phyloP scores from a whole-genome alignment of 768 basidiomycete genomes.

The Leccinum disarticulatum region DNA sequence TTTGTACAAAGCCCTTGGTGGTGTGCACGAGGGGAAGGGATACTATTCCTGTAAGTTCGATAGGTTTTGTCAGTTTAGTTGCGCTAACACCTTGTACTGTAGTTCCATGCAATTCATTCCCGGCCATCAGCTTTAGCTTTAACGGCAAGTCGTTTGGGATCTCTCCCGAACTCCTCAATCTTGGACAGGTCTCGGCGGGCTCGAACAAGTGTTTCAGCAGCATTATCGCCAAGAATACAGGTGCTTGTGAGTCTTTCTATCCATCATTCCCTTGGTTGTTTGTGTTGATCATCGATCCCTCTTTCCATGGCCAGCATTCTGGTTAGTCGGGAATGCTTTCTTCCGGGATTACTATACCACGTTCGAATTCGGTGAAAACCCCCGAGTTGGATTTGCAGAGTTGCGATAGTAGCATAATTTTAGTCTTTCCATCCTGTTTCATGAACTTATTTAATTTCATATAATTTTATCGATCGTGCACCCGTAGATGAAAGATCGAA shows the following conservation, averaged over 20 bases:
- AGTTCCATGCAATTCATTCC: not conserved
- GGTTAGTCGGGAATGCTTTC: not conserved
- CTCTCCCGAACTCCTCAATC: not conserved
- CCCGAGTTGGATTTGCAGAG: not conserved
- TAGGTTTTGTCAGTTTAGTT: not conserved
- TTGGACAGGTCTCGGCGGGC: not conserved
- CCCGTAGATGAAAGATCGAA: too few species aligned
- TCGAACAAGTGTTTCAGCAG: not conserved
- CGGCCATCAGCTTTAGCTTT: not conserved
- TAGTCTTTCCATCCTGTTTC: too few species aligned
- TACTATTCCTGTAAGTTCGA: not conserved
- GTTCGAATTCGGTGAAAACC: not conserved
- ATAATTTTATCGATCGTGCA: too few species aligned
- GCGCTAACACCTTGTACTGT: not conserved
- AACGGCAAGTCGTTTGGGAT: not conserved
- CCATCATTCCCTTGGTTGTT: not conserved
- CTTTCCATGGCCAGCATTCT: not conserved
- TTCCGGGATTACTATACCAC: not conserved
- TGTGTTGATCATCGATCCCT: not conserved
- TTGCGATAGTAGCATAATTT: not conserved
- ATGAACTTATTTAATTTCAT: too few species aligned
- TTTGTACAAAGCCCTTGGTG: not conserved
- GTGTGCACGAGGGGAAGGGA: not conserved
- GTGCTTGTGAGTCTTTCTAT: not conserved
- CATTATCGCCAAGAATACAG: not conserved